These are phyloP conservation scores for Linnemannia hyalina DNA, from an alignment of 192 early-diverging fungal species.

Conservation along the genomic window DNA sequence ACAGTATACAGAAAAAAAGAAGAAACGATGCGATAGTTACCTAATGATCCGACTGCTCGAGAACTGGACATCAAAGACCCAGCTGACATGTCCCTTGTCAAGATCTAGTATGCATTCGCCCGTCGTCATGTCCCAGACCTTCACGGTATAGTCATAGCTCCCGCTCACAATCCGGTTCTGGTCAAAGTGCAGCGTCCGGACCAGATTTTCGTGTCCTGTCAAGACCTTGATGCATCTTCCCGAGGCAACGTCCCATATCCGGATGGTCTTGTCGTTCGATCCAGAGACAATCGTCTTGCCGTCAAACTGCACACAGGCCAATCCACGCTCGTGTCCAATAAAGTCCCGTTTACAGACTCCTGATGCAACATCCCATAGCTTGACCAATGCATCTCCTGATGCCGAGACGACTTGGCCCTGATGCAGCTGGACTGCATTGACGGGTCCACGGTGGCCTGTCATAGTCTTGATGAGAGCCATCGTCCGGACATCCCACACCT, in stretches of 20 bases:
- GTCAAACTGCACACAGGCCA: conserved; percentile 89
- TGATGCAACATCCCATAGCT: conserved; percentile 81
- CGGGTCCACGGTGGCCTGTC: conserved; percentile 88
- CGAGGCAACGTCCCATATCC: conserved; percentile 82
- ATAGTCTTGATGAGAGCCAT: conserved; percentile 74
- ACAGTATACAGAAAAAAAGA: background rate
- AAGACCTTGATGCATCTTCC: conserved; percentile 75
- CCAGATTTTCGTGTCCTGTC: conserved; percentile 79
- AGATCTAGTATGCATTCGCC: conserved; percentile 84
- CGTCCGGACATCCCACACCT: conserved; percentile 80
- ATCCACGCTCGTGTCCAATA: conserved; percentile 82
- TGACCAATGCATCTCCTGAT: conserved; percentile 83
- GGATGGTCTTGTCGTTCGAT: conserved; percentile 85
- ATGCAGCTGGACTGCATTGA: conserved; percentile 90
- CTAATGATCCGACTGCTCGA: conserved; percentile 84
- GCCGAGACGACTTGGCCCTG: conserved; percentile 81
- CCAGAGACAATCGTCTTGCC: conserved; percentile 84
- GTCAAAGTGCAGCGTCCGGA: conserved; percentile 90
- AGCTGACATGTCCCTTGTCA: conserved; percentile 85
- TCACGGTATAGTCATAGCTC: conserved; percentile 93
- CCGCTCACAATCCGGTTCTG: conserved; percentile 87
- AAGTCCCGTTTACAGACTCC: conserved; percentile 81
- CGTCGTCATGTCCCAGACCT: conserved; percentile 91
- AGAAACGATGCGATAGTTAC: conserved; percentile 21
- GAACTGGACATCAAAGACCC: conserved; percentile 98